Percentiles rank a stretch among this genome's conserved stretches.
Evolutionary conservation across 345 rosid species (phyloP).

Genomic region (Melastoma malabathricum): DNA sequence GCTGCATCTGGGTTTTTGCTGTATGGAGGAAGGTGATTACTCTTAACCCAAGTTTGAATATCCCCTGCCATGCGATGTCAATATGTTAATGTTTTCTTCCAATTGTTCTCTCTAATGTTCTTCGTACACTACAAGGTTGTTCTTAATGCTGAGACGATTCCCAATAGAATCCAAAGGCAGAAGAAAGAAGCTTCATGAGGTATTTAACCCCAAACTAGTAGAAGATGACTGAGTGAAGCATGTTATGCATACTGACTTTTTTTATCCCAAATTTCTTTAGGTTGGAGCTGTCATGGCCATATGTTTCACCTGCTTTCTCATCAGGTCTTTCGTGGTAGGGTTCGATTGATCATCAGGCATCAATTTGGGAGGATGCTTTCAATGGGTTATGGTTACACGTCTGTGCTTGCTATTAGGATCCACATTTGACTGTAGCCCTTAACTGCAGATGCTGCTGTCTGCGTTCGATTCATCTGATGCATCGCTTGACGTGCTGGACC

Average conservation of each 20-base stretch:
- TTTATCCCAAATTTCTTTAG: conserved; percentile 19
- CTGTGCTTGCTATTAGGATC: background rate
- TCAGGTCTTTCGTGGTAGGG: conserved; percentile 86
- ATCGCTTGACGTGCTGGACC: conserved; percentile 79
- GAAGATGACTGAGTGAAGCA: too few relatives aligned
- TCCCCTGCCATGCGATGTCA: conserved; percentile 3
- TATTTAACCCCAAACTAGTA: conserved; percentile 13
- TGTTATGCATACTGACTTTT: too few relatives aligned
- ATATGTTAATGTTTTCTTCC: conserved; percentile 4
- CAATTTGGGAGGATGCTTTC: too few relatives aligned
- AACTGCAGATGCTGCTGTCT: conserved; percentile 61
- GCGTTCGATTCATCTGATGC: conserved; percentile 55
- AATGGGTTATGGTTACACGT: too few relatives aligned
- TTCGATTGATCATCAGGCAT: background rate
- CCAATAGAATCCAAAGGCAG: conserved; percentile 98
- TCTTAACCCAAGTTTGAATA: too few relatives aligned
- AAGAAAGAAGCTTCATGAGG: conserved; percentile 98
- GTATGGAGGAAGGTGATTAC: conserved; percentile 89
- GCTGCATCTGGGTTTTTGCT: conserved; percentile 92
- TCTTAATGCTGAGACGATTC: conserved; percentile 88
- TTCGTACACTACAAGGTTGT: conserved; percentile 35
- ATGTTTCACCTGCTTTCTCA: conserved; percentile 90
- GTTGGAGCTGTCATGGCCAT: conserved; percentile 98
- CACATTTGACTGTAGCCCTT: background rate
- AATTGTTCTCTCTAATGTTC: conserved; percentile 3